Evolutionary conservation across 306 rosid genomes (phyloP), one percentile per base, ranked within the genome.

Genomic region (Vigna radiata): DNA sequence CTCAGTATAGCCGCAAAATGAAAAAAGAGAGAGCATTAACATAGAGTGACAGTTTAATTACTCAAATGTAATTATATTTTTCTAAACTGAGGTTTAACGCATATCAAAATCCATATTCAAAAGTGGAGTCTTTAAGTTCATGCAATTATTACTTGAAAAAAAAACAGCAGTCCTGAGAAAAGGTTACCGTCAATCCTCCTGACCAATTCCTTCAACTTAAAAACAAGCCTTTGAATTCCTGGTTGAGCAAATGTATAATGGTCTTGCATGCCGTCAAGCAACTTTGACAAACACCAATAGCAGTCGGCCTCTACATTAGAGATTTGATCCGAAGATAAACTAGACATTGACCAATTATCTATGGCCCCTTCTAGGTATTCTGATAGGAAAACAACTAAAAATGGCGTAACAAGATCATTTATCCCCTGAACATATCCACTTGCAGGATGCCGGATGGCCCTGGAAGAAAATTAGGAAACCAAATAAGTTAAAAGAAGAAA

Each of bases 371-470:
- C 86, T 62, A 94, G 78, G 86, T 86, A 69, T 78, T 94, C 98
- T 76, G 98, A 89, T 84, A 94, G 83, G 86, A 94, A 91, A 79
- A 91, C 97, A 79, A 94, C 91, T 65, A 94, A 79, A 89, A 94
- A 94, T 11, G 98, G 98, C 16, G 98, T 91, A 60, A 78, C 97
- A 60, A 94, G 97, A 82, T 94, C 98, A 80, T 94, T 94, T 91
- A 94, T 94, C 81, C 98, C 98, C 90, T 91, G 98, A 76, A 94
- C 98, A 70, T 94, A 94, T 81, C 98, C 98, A 84, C 98, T 94
- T 67, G 98, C 98, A 68, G 98, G 98, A 88, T 94, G 98, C 70
- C 96, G 96, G 80, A 94, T 94, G 53, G 98, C 97, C 98, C 98
- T 94, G 86, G 68, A 75, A 84, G 58, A 62, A 82, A 19, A 81